phyloP scores from a whole-genome alignment of 2,329 filamentous ascomycete species.

The Alternaria alternata region DNA sequence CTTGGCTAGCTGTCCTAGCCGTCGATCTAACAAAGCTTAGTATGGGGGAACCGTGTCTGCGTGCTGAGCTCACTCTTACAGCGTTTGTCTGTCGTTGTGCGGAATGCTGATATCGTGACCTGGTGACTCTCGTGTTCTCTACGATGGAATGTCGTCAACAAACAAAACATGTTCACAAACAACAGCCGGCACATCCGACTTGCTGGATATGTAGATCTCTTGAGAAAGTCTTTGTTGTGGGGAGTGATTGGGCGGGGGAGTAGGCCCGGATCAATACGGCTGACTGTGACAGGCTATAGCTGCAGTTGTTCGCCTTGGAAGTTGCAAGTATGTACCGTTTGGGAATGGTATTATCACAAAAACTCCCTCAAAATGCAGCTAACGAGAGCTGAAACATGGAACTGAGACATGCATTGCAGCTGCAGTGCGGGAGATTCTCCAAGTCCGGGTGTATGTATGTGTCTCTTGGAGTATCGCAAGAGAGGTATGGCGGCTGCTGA shows the following conservation, averaged over 20 bases:
- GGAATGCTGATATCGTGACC: background rate
- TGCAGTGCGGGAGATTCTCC: background rate
- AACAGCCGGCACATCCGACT: background rate
- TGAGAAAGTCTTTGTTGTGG: background rate
- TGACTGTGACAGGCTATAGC: constrained; percentile 7
- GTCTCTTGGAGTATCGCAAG: background rate
- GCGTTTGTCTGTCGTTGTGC: background rate
- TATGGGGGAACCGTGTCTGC: background rate
- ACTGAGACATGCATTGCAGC: constrained; percentile 3
- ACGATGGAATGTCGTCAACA: background rate
- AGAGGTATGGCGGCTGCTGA: background rate
- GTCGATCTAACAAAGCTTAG: constrained; percentile 19
- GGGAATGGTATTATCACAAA: constrained; percentile 6
- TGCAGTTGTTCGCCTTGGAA: constrained; percentile 10
- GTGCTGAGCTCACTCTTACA: background rate
- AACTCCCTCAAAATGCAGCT: constrained; percentile 1
- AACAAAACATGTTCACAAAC: background rate
- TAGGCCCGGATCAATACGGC: background rate
- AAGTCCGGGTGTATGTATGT: background rate
- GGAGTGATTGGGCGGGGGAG: constrained; percentile 3
- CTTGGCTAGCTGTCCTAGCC: constrained; percentile 7
- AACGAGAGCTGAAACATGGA: constrained; percentile 2
- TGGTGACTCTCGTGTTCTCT: background rate
- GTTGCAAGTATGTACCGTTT: constrained; percentile 2
- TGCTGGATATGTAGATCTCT: constrained; percentile 4